Percentiles rank a stretch among this genome's conserved stretches.
Conservation (phyloP, 305 asterid species). For the Rubia peregrina region DNA sequence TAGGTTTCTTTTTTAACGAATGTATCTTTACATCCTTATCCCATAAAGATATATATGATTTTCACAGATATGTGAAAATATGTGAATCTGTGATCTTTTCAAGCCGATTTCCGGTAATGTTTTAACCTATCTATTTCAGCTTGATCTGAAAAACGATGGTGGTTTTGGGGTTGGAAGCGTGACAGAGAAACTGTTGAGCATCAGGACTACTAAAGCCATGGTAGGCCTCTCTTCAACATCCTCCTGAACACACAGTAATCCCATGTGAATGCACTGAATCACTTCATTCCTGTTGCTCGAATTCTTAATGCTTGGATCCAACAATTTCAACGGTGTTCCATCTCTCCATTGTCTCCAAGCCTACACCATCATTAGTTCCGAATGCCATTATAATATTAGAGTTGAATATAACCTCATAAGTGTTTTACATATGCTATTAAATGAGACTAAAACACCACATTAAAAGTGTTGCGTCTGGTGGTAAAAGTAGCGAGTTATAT, state of each 20-base stretch:
- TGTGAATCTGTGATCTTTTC: too few relatives aligned
- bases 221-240: slow-evolving; percentile 14
- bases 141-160: slow-evolving; percentile 17
- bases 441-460: too few relatives aligned
- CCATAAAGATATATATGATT: too few relatives aligned
- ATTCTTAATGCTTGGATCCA: slow-evolving; percentile 14
- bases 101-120: too few relatives aligned
- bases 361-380: neutral
- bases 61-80: too few relatives aligned
- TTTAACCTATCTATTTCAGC: too few relatives aligned
- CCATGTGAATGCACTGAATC: slow-evolving; percentile 18
- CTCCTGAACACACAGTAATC: slow-evolving; percentile 25
- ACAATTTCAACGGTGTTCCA: slow-evolving; percentile 13
- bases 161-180: slow-evolving; percentile 9
- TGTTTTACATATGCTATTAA: neutral
- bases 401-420: too few relatives aligned
- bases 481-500: too few relatives aligned
- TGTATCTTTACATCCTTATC: too few relatives aligned
- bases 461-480: too few relatives aligned
- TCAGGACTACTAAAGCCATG: slow-evolving; percentile 19
- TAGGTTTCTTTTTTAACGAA: too few relatives aligned
- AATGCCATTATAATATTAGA: neutral
- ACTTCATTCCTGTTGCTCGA: slow-evolving; percentile 15
- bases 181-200: slow-evolving; percentile 20
- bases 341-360: slow-evolving; percentile 19